These are phyloP conservation scores for Colletotrichum ledebouriae DNA, from an alignment of 2,329 filamentous ascomycete genomes.

Conservation along the genomic window DNA sequence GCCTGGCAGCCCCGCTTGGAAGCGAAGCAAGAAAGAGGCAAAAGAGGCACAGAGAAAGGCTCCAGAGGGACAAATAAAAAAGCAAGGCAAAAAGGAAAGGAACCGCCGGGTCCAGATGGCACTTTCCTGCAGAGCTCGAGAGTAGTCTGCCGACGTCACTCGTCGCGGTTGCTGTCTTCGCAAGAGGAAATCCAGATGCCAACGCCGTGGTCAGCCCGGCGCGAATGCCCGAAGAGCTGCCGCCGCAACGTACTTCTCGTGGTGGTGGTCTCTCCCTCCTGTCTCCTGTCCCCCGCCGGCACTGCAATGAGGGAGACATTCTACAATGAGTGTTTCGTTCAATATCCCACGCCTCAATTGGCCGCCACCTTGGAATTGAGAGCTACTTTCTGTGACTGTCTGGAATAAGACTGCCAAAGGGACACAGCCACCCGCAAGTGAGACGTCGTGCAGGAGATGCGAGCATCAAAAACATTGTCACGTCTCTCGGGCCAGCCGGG, in stretches of 20 bases:
- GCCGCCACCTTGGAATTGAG: no score
- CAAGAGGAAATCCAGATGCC: neutral
- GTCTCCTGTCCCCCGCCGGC: no score
- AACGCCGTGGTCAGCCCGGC: neutral
- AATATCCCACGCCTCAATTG: no score
- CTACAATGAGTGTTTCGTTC: no score
- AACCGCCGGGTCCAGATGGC: neutral
- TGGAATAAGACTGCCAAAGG: neutral
- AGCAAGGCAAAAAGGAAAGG: slow-evolving; percentile 6
- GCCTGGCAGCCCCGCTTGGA: slow-evolving; percentile 15
- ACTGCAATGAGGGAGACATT: neutral
- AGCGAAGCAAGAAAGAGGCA: neutral
- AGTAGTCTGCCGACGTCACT: slow-evolving; percentile 1
- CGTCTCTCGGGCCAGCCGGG: neutral
- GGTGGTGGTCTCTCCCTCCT: no score
- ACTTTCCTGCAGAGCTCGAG: neutral
- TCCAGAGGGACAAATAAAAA: neutral
- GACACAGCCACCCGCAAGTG: neutral
- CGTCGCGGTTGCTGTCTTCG: neutral
- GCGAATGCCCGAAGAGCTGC: slow-evolving; percentile 25
- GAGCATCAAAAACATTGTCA: neutral
- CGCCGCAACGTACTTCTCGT: neutral
- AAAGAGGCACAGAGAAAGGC: neutral
- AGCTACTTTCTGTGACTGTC: no score
- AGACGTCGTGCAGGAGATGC: slow-evolving; percentile 3